Percentiles rank a stretch among this genome's conserved stretches.
Evolutionary conservation across 208 protist genomes (phyloP).

Genomic region (Leishmania tropica): DNA sequence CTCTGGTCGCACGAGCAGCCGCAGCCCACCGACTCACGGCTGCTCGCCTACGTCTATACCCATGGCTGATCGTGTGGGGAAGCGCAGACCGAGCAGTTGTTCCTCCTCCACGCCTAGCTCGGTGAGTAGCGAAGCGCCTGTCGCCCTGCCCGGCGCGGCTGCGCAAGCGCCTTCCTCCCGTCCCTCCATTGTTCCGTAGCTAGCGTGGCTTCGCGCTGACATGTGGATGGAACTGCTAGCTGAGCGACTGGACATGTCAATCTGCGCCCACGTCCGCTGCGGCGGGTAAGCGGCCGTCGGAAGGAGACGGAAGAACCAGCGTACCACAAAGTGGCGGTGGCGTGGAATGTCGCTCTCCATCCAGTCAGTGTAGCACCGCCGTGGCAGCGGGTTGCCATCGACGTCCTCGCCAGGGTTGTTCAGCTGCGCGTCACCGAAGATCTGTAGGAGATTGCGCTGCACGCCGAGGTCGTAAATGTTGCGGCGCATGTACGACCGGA

Average conservation of each 20-base stretch:
- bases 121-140: slow-evolving; percentile 22
- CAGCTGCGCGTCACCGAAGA: slow-evolving; percentile 81
- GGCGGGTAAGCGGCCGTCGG: slow-evolving; percentile 63
- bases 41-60: slow-evolving; percentile 12
- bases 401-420: slow-evolving; percentile 2
- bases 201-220: slow-evolving; percentile 16
- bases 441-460: slow-evolving; percentile 70
- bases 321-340: slow-evolving; percentile 45
- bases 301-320: slow-evolving; percentile 81
- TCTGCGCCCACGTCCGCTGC: slow-evolving; percentile 37
- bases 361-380: slow-evolving; percentile 40
- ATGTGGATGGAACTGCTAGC: slow-evolving; percentile 37
- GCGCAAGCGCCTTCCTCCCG: background rate
- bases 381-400: slow-evolving; percentile 7
- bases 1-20: background rate
- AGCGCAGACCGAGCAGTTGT: slow-evolving; percentile 60
- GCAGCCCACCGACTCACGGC: background rate
- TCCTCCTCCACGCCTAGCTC: slow-evolving; percentile 46
- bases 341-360: slow-evolving; percentile 62
- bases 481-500: slow-evolving; percentile 33
- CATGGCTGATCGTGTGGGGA: slow-evolving; percentile 51
- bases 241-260: slow-evolving; percentile 20
- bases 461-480: slow-evolving; percentile 89
- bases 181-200: slow-evolving; percentile 27
- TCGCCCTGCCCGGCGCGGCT: background rate